Evolutionary conservation across 2,329 filamentous ascomycete species (phyloP), one percentile per base, ranked within the genome.

Genomic region (Pezicula radicicola): DNA sequence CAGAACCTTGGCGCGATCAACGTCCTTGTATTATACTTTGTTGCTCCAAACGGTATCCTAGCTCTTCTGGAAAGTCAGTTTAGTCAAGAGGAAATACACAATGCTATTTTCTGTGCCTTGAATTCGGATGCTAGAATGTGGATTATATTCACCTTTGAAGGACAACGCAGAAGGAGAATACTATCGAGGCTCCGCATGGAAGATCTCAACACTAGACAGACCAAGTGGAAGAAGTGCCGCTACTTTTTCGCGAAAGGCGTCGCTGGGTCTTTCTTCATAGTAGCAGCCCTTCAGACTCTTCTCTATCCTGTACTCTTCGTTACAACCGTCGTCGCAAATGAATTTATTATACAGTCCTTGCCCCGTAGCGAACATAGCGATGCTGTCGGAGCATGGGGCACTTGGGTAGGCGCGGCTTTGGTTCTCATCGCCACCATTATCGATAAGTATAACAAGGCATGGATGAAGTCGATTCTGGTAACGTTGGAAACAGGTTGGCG

Each of bases 381-480:
- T 15, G 53, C 53, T 3, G 27, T 55, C 3, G 53, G 53, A 8
- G 50, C 53, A 41, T 55, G 53, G 53, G 53, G 50, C 7, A 39
- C 53, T 18, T 55, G 53, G 53, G 52, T 52, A 28, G 53, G 53
- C 27, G 53, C 53, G 4, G 8, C 9, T 15, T 28, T 55, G 5
- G 53, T 55, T 7, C 30, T 55, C 10, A 6, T 55, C 10, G 53
- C 53, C 8, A 46, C 53, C 9, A 28, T 55, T 2, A 52, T 55
- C 7, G 44, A 52, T 4, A 40, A 37, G n/a, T 55, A 55, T 36
- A 19, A 15, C 13, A n/a, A 16, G 16, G 39, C 46, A 1, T 55
- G 53, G 50, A n/a, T 52, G 8, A 30, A 12, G 28, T 30, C 28
- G 28, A 12, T 30, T 4, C 28, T 8, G 10, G 28, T 12, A 30